A percentile compares a stretch with the other conserved stretches of the same genome.
Evolutionary conservation across 169 alveolate species (phyloP).

Genomic region (Plasmodium falciparum): DNA sequence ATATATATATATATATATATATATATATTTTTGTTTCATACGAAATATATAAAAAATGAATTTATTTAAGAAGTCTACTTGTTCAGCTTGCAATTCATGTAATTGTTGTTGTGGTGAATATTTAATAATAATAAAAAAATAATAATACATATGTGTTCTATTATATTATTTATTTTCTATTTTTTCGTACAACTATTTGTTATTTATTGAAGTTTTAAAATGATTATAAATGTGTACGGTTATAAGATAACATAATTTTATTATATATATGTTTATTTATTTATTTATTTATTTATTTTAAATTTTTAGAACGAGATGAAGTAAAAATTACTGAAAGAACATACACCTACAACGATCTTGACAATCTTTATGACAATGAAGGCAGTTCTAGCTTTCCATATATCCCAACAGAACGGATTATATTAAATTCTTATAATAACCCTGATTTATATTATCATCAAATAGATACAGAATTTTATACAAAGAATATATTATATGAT

Average conservation of each 20-base stretch:
- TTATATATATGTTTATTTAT: not conserved
- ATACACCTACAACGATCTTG: slow-evolving; percentile 59
- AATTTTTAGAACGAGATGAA: slow-evolving; percentile 19
- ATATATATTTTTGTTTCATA: not conserved
- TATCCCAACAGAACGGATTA: slow-evolving; percentile 62
- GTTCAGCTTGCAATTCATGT: slow-evolving; percentile 54
- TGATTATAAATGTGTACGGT: not conserved
- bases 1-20: not conserved
- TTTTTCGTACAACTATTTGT: slow-evolving; percentile 5
- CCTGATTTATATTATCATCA: slow-evolving; percentile 65
- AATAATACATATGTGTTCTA: not conserved
- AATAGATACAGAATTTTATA: slow-evolving; percentile 72
- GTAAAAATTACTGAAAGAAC: slow-evolving; percentile 63
- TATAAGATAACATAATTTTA: not conserved
- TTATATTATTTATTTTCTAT: not conserved
- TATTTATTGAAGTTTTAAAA: not conserved
- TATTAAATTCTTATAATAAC: slow-evolving; percentile 28
- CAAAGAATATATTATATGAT: slow-evolving; percentile 53
- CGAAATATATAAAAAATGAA: slow-evolving; percentile 25
- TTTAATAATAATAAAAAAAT: not conserved
- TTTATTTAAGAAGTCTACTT: slow-evolving; percentile 47
- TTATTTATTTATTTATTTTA: not conserved
- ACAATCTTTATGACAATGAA: slow-evolving; percentile 14
- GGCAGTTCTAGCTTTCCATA: slow-evolving; percentile 18
- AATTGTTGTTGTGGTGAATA: slow-evolving; percentile 70